Percentiles rank a stretch among this genome's conserved stretches.
These are phyloP conservation scores for Puya raimondii DNA, from an alignment of 176 grass and related monocot species.

Conservation along the genomic window DNA sequence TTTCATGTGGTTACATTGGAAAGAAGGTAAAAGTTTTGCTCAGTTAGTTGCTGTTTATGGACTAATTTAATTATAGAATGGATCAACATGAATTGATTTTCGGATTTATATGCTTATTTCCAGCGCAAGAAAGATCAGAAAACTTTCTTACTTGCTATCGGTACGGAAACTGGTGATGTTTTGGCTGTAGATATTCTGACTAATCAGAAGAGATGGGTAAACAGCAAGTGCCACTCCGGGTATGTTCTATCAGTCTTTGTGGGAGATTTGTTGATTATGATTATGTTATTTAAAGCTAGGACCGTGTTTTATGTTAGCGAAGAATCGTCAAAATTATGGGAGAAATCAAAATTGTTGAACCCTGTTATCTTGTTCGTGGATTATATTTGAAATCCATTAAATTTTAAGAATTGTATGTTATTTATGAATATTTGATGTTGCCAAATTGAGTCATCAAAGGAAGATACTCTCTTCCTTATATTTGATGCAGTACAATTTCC, in stretches of 20 bases:
- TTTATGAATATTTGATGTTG: not conserved
- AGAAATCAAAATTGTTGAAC: not conserved
- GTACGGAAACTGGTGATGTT: slow-evolving; percentile 36
- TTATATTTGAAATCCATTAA: not conserved
- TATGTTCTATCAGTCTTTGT: slow-evolving; percentile 18
- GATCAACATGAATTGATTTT: slow-evolving; percentile 13
- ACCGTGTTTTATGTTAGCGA: not conserved
- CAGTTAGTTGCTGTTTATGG: not conserved
- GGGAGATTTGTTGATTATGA: not conserved
- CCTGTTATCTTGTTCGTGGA: not conserved
- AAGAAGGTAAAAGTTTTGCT: slow-evolving; percentile 31
- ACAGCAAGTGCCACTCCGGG: slow-evolving; percentile 28
- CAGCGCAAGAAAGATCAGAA: slow-evolving; percentile 29
- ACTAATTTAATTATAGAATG: not conserved
- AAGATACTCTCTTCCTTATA: not conserved
- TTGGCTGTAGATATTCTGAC: slow-evolving; percentile 31
- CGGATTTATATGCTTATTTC: slow-evolving; percentile 11
- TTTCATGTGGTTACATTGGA: slow-evolving; percentile 27
- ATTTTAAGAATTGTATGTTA: not conserved
- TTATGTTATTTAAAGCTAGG: not conserved
- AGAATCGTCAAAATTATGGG: not conserved
- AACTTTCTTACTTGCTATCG: slow-evolving; percentile 32
- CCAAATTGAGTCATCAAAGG: not conserved
- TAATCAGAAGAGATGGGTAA: slow-evolving; percentile 25
- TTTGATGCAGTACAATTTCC: not conserved